Base-by-base conservation (phyloP, 371 early-diverging fungal genomes). In the Saksenaea vasiformis region DNA sequence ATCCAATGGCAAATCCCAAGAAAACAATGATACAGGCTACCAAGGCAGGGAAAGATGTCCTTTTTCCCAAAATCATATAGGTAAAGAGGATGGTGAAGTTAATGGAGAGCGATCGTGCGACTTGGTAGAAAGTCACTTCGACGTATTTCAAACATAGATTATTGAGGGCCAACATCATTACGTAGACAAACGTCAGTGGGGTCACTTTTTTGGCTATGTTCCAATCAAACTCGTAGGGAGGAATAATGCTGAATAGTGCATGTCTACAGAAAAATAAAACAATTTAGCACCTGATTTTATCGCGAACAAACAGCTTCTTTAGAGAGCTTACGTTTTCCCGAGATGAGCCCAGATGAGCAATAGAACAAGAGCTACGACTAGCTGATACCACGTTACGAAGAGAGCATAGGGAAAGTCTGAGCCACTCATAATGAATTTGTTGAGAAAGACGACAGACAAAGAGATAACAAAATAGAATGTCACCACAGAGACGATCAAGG, bases 71-170 rank as follows among this genome's bases (percentile, higher is more conserved):
- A 56, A 89, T 83, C 47, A 82, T 67, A 59, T 82, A 90, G 2
- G 90, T 90, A 67, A 90, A 83, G 7, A 88, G 54, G 56, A 90
- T 89, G 43, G 89, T 87, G 71, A 90, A 90, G 68, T 88, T 78
- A 74, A 90, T 90, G 11, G 89, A 87, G 47, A 90, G 73, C 11
- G 88, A 88, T 28, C 89, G 82, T 13, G 90, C 90, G 38, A 90
- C 86, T 72, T 90, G 90, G 62, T 90, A 90, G 62, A 88, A 90
- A 5, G 90, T 89, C 27, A 89, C 87, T 66, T 90, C 87, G 36
- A 89, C 89, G 54, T 86, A 82, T 61, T 85, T 82, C 22, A 90
- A 74, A 59, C 90, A 90, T 27, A 90, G 74, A 66, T 90, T 90
- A 70, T 89, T 89, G 60, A 89, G 71, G 0, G 86, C 84, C 70